Evolutionary conservation across 768 basidiomycete genomes (phyloP), one percentile per base, ranked within the genome.

Genomic region (Leccinum arenicola): DNA sequence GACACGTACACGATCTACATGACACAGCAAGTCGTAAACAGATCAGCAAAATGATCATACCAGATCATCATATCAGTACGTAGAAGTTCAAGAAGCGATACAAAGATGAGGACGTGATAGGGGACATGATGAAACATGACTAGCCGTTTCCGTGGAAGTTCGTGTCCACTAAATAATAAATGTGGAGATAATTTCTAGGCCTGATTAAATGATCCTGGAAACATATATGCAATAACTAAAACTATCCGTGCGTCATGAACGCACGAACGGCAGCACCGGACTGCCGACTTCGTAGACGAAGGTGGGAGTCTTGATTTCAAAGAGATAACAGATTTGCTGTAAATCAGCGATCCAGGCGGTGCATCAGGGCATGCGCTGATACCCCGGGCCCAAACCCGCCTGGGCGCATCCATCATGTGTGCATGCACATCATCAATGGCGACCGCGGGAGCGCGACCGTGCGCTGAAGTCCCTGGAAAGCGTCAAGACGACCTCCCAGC

Each of bases 401-500:
- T n/a, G n/a, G 40, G 40, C n/a, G n/a, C 40, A 43, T 40, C 38
- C 6, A 40, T 38, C 15, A 7, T 17, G n/a, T 43, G 9, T 43
- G 40, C 40, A n/a, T 43, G 17, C 40, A 43, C 40, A 10, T 40
- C 38, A 43, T 50, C 21, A 59, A 23, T 17, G 27, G 1, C 40
- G 23, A 7, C 33, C 47, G 50, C 49, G 40, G 1, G 52, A 33
- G 21, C 55, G 62, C 10, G 19, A 49, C 17, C 29, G 59, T 0
- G 58, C 57, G 6, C 61, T 11, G 21, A 70, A 68, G 53, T 77
- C 68, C 48, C 79, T 73, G 47, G 72, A 75, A 17, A 86, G 68
- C 50, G 82, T 79, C 67, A 86, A 59, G 48, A 85, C 71, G 29
- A 65, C 68, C 3, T 68, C 77, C 68, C 78, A 81, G 6, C 75